A percentile compares a stretch with the other conserved stretches of the same genome.
Conservation (phyloP, 768 basidiomycete species). For the Suillus sp. region DNA sequence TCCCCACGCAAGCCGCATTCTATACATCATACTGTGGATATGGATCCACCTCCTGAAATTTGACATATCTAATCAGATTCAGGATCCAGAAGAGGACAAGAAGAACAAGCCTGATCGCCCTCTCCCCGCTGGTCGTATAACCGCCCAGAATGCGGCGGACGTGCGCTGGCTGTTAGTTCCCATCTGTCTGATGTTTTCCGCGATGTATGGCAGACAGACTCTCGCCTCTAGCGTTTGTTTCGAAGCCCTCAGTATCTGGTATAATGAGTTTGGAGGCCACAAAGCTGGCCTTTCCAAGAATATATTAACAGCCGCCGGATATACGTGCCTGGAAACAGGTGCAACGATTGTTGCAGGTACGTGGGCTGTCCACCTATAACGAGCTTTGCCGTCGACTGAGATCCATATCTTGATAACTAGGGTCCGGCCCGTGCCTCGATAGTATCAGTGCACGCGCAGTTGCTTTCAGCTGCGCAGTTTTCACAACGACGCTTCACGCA, state of each 20-base stretch:
- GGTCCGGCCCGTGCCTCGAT: slow-evolving; percentile 13
- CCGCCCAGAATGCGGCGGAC: slow-evolving; percentile 28
- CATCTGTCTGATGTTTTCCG: slow-evolving; percentile 31
- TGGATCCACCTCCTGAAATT: slow-evolving; percentile 42
- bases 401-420: slow-evolving; percentile 19
- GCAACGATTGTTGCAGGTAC: slow-evolving; percentile 30
- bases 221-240: slow-evolving; percentile 29
- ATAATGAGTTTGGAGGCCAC: slow-evolving; percentile 32
- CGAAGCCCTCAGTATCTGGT: slow-evolving; percentile 28
- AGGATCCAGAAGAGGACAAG: slow-evolving; percentile 37
- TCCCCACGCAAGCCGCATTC: slow-evolving; percentile 7
- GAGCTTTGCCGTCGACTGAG: not conserved
- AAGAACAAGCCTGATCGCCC: slow-evolving; percentile 42
- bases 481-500: slow-evolving; percentile 28
- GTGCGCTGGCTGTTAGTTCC: slow-evolving; percentile 34
- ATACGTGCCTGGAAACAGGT: slow-evolving; percentile 31
- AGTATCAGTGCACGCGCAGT: slow-evolving; percentile 25
- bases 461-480: slow-evolving; percentile 24
- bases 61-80: slow-evolving; percentile 39
- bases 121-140: slow-evolving; percentile 40
- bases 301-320: slow-evolving; percentile 27
- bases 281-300: slow-evolving; percentile 29
- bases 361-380: not conserved
- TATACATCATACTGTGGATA: slow-evolving; percentile 37
- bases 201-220: slow-evolving; percentile 26